A percentile compares a stretch with the other conserved stretches of the same genome.
Conservation (phyloP, 1,284 basidiomycete species). For the Cronartium quercuum region DNA sequence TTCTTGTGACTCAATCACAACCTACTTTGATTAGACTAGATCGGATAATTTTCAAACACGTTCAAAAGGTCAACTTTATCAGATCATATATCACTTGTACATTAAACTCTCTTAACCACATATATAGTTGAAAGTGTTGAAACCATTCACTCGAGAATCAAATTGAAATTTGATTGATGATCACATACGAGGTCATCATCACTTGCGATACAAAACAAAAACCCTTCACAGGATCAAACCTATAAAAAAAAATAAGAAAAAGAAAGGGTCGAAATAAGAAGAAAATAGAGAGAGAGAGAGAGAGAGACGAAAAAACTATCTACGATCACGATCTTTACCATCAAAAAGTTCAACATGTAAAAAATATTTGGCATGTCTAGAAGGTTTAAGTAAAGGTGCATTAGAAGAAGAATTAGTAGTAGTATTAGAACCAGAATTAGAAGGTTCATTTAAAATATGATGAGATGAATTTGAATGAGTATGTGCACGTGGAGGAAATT, state of each 20-base stretch:
- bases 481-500: constrained; percentile 25
- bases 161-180: too few relatives aligned
- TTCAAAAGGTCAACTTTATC: too few relatives aligned
- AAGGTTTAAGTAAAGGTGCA: neutral
- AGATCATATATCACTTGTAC: too few relatives aligned
- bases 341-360: constrained; percentile 36
- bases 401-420: neutral
- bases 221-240: too few relatives aligned
- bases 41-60: too few relatives aligned
- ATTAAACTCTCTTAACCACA: too few relatives aligned
- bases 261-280: neutral
- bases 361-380: constrained; percentile 37
- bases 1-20: too few relatives aligned
- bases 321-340: neutral
- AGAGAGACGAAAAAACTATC: neutral
- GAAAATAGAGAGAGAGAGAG: neutral
- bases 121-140: too few relatives aligned
- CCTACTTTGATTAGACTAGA: too few relatives aligned
- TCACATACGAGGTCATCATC: too few relatives aligned
- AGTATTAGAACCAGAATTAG: neutral
- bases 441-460: neutral
- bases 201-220: too few relatives aligned
- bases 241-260: neutral
- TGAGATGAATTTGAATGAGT: neutral
- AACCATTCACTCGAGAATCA: too few relatives aligned